These are phyloP conservation scores for Penicillium corylophilum DNA, from an alignment of 2,329 filamentous ascomycete species.

Conservation along the genomic window DNA sequence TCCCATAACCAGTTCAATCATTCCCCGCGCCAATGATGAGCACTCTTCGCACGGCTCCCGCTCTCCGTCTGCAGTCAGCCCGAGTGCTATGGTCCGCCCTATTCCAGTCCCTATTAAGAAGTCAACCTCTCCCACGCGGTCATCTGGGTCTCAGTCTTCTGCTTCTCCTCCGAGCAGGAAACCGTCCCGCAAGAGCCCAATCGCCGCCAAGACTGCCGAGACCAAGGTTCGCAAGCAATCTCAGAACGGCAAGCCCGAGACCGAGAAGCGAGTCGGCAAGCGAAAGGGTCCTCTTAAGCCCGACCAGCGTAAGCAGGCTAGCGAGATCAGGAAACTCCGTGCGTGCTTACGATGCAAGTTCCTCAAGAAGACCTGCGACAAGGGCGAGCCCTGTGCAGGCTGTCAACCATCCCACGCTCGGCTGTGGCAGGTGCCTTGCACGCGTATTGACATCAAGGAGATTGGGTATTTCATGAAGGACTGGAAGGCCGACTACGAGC, in stretches of 20 bases:
- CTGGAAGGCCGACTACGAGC: conserved; percentile 96
- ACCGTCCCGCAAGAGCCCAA: conserved; percentile 68
- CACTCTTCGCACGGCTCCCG: conserved; percentile 38
- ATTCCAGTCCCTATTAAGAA: conserved; percentile 54
- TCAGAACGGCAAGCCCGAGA: conserved; percentile 75
- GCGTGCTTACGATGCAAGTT: conserved; percentile 97
- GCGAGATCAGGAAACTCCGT: conserved; percentile 91
- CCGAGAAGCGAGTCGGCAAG: conserved; percentile 90
- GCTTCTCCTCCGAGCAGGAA: conserved; percentile 67
- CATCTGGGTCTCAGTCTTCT: conserved; percentile 59
- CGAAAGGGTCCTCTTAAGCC: conserved; percentile 85
- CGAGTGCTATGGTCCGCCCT: conserved; percentile 65
- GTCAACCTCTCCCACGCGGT: conserved; percentile 57
- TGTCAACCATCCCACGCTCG: conserved; percentile 95
- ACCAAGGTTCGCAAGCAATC: conserved; percentile 74
- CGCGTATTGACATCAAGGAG: conserved; percentile 97
- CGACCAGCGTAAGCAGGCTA: conserved; percentile 93
- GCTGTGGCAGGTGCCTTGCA: conserved; percentile 96
- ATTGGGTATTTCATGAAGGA: conserved; percentile 99
- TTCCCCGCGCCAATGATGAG: conserved; percentile 41
- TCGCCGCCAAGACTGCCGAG: conserved; percentile 76
- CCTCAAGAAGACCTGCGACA: conserved; percentile 98
- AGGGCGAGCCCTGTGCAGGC: conserved; percentile 91
- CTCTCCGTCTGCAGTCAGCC: conserved; percentile 58
- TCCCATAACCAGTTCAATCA: conserved; percentile 29